phyloP scores from a whole-genome alignment of 768 basidiomycete genomes.

The Phylloporus arenicola region DNA sequence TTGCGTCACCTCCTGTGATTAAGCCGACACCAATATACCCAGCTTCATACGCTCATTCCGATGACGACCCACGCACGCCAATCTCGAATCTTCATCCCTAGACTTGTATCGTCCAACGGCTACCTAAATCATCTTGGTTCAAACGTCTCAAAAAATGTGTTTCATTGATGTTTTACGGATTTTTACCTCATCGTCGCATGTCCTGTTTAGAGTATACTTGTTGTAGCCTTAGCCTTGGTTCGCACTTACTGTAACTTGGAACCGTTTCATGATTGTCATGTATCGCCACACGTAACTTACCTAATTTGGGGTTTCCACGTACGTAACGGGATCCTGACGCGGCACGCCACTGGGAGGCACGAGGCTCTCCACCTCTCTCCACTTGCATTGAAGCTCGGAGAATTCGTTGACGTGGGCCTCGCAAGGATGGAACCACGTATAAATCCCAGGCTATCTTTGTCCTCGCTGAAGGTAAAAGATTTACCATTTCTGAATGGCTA shows the following conservation, averaged over 20 bases:
- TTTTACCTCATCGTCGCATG: conserved; percentile 2
- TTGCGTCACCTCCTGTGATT: conserved; percentile 19
- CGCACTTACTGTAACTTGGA: neutral
- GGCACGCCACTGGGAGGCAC: too few relatives aligned
- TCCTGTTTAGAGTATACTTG: conserved; percentile 8
- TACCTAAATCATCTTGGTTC: neutral
- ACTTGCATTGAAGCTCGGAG: neutral
- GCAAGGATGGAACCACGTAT: conserved; percentile 22
- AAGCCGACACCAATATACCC: conserved; percentile 29
- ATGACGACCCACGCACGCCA: conserved; percentile 2
- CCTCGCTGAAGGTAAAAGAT: conserved; percentile 25
- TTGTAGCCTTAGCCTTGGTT: conserved; percentile 8
- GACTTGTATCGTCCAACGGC: neutral
- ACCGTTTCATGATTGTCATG: neutral
- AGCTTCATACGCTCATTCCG: conserved; percentile 18
- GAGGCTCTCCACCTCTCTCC: too few relatives aligned
- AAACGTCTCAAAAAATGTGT: neutral
- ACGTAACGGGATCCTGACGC: neutral
- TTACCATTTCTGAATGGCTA: neutral
- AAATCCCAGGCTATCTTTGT: conserved; percentile 11
- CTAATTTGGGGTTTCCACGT: neutral
- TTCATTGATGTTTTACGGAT: conserved; percentile 10
- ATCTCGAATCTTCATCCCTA: neutral
- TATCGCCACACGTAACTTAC: neutral
- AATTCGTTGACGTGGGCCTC: neutral